A percentile compares a stretch with the other conserved stretches of the same genome.
Evolutionary conservation across 495 filamentous ascomycete genomes (phyloP).

Genomic region (Clohesyomyces aquaticus): DNA sequence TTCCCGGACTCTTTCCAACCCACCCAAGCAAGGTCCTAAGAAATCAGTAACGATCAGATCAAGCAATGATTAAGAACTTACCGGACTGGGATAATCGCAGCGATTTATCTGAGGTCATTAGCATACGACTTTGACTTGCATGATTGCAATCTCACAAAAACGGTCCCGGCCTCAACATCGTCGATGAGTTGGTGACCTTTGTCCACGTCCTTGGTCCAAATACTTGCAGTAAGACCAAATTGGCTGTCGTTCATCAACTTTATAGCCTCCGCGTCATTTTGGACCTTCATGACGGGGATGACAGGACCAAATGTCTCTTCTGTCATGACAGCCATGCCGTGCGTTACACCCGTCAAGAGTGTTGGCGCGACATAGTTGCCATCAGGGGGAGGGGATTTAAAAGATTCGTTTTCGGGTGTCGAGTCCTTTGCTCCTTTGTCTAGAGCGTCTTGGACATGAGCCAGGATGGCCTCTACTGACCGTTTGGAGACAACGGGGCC

Average conservation of each 20-base stretch:
- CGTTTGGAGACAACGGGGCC: slow-evolving; percentile 85
- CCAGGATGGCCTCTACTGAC: slow-evolving; percentile 73
- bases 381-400: slow-evolving; percentile 64
- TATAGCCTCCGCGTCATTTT: slow-evolving; percentile 79
- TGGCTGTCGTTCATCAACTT: slow-evolving; percentile 92
- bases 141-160: slow-evolving; percentile 64
- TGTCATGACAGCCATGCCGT: slow-evolving; percentile 87
- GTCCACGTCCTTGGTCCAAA: slow-evolving; percentile 90
- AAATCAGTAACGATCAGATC: slow-evolving; percentile 5
- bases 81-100: slow-evolving; percentile 88
- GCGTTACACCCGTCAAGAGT: slow-evolving; percentile 78
- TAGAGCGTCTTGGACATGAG: slow-evolving; percentile 83
- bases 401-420: slow-evolving; percentile 82
- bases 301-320: slow-evolving; percentile 97
- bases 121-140: neutral
- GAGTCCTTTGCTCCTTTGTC: slow-evolving; percentile 78
- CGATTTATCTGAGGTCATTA: slow-evolving; percentile 59
- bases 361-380: slow-evolving; percentile 88
- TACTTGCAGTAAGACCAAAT: slow-evolving; percentile 93
- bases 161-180: slow-evolving; percentile 87
- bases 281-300: slow-evolving; percentile 92
- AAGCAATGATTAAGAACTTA: slow-evolving; percentile 54
- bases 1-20: slow-evolving; percentile 97
- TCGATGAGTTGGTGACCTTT: slow-evolving; percentile 79
- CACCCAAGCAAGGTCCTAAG: slow-evolving; percentile 92